A percentile compares a stretch with the other conserved stretches of the same genome.
Conservation (phyloP, 345 rosid species). For the Eucalyptus paniculata region DNA sequence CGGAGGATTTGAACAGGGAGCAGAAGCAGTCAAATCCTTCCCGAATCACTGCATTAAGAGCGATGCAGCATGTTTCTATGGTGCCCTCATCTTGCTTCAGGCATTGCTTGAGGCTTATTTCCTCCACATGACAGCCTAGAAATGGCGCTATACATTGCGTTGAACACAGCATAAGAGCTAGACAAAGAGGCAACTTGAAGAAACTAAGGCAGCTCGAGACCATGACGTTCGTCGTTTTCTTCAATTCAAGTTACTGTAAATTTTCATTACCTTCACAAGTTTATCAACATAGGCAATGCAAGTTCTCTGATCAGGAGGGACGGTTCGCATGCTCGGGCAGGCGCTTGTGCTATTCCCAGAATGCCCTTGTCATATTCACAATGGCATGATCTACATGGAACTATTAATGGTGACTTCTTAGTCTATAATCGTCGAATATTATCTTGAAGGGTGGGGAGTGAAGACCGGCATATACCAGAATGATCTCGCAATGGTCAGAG, state of each 20-base stretch:
- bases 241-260: neutral
- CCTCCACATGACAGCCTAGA: conserved; percentile 10
- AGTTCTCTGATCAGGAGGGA: neutral
- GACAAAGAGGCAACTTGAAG: neutral
- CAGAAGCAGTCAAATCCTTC: conserved; percentile 22
- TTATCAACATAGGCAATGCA: neutral
- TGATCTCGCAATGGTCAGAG: neutral
- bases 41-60: conserved; percentile 6
- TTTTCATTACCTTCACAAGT: neutral
- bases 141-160: neutral
- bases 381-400: neutral
- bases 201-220: neutral
- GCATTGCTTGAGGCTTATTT: conserved; percentile 5
- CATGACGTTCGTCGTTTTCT: neutral
- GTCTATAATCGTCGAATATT: neutral
- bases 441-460: neutral
- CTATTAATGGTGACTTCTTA: neutral
- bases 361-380: neutral
- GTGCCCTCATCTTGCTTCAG: conserved; percentile 3
- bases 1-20: neutral
- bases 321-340: neutral
- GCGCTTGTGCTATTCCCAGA: neutral
- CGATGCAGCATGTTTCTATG: conserved; percentile 16
- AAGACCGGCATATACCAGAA: neutral
- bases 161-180: neutral